Base-by-base conservation (phyloP, 768 basidiomycete genomes). In the Suillus subalutaceus region DNA sequence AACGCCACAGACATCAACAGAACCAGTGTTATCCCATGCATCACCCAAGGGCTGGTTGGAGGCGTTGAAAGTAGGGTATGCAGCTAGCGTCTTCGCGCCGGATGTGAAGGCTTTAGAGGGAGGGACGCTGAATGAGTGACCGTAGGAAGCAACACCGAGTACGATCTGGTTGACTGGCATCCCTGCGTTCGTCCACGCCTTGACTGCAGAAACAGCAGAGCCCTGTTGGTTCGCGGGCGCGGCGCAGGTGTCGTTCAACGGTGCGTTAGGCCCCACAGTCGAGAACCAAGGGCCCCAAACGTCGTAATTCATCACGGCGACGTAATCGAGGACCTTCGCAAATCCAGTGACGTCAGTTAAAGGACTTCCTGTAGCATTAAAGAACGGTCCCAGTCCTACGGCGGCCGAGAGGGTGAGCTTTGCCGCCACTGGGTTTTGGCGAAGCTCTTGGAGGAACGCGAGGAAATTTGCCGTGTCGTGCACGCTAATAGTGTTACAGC, bases 101-200 rank as follows among this genome's bases (percentile, higher is more conserved):
- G 71, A 64, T 4, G 72, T 66, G 66, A 84, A 71, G 0, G 86
- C 86, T 43, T 78, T 70, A 9, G 66, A 69, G 5, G 73, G 56
- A 9, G 81, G 72, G 46, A 85, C 82, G 13, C 66, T 68, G 80
- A 82, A 96, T 12, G 92, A 88, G 75, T 93, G 92, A 0, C 94
- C 94, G 77, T 94, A 96, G 4, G 89, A 78, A 10, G 94, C 86
- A 2, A 96, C 87, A 58, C 92, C 94, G 9, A 97, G 85, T 15
- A 94, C 86, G 66, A 96, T 91, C 79, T 90, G 75, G 66, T 68
- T 4, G 23, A 78, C 74, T 1, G 94, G 92, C 73, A 97, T 89
- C 6, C 93, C 92, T 48, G 94, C 94, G 2, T 75, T 71, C 2
- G 80, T 85, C 96, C 96, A 97, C 0, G 85, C 82, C 8, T 80